Evolutionary conservation across 2,329 filamentous ascomycete genomes (phyloP).

Genomic region (Talaromyces sp.): DNA sequence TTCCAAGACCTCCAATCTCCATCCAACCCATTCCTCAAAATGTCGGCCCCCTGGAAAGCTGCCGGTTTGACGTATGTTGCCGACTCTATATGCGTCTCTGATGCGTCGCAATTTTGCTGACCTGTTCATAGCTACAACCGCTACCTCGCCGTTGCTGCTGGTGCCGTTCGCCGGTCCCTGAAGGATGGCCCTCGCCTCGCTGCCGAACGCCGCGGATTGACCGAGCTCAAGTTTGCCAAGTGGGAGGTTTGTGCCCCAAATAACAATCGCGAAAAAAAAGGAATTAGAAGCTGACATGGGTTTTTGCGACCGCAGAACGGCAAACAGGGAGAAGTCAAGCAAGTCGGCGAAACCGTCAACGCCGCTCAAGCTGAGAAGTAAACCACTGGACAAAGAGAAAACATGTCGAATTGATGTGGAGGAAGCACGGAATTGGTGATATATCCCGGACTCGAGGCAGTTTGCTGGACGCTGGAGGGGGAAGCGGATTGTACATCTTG

Average conservation of each 20-base stretch:
- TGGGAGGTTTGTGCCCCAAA: conserved; percentile 74
- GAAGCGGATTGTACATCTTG: conserved; percentile 19
- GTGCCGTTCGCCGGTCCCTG: conserved; percentile 90
- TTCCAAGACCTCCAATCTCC: conserved; percentile 19
- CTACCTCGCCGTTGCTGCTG: conserved; percentile 92
- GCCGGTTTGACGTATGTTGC: conserved; percentile 82
- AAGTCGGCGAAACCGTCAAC: conserved; percentile 52
- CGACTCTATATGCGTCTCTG: background rate
- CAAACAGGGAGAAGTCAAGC: conserved; percentile 85
- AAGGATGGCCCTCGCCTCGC: conserved; percentile 87
- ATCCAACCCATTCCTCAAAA: conserved; percentile 51
- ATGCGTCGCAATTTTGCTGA: conserved; percentile 21
- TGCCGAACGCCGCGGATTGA: conserved; percentile 85
- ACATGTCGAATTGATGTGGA: background rate
- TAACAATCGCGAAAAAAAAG: background rate
- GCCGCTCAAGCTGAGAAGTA: conserved; percentile 42
- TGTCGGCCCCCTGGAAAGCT: conserved; percentile 98
- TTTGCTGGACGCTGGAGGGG: conserved; percentile 1
- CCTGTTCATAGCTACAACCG: conserved; percentile 82
- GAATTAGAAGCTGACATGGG: background rate
- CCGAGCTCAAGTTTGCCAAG: conserved; percentile 85
- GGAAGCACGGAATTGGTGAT: background rate
- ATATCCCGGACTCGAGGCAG: background rate
- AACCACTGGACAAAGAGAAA: conserved; percentile 13
- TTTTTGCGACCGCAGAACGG: conserved; percentile 63